Percentiles rank a stretch among this genome's conserved stretches.
Evolutionary conservation across 2,329 filamentous ascomycete species (phyloP).

Genomic region (Hypoxylon sp.): DNA sequence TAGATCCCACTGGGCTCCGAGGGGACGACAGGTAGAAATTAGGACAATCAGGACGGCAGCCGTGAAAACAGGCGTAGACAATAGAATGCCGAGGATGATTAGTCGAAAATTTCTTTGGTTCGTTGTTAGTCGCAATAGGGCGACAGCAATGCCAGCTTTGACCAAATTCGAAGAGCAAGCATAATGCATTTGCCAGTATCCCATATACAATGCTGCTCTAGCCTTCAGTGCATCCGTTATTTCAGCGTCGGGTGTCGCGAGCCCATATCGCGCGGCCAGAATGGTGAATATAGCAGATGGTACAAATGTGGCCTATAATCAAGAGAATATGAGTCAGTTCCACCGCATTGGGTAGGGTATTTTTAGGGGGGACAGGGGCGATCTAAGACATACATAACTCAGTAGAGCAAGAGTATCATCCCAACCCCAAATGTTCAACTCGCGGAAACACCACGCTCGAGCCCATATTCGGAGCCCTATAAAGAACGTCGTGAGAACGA

Average conservation of each 20-base stretch:
- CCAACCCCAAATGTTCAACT: conserved; percentile 10
- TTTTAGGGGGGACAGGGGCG: neutral
- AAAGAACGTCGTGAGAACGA: conserved; percentile 5
- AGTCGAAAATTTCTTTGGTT: neutral
- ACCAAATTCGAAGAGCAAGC: conserved; percentile 15
- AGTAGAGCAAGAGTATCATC: conserved; percentile 15
- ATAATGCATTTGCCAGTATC: conserved; percentile 19
- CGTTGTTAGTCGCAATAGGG: conserved; percentile 8
- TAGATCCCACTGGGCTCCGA: conserved; percentile 14
- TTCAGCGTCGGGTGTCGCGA: conserved; percentile 9
- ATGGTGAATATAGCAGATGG: conserved; percentile 10
- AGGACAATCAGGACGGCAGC: conserved; percentile 5
- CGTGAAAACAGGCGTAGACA: conserved; percentile 1
- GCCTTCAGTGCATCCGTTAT: conserved; percentile 4
- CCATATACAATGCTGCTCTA: conserved; percentile 9
- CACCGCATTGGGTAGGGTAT: no score
- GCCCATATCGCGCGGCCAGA: conserved; percentile 7
- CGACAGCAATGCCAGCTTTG: conserved; percentile 17
- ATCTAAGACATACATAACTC: conserved; percentile 7
- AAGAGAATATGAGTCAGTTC: neutral
- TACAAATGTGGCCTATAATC: conserved; percentile 4
- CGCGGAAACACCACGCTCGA: conserved; percentile 10
- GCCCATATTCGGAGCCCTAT: conserved; percentile 9
- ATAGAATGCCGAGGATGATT: conserved; percentile 4
- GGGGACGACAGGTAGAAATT: neutral